Conservation (phyloP, 306 rosid genomes). For the Sphenostylis stenocarpa region DNA sequence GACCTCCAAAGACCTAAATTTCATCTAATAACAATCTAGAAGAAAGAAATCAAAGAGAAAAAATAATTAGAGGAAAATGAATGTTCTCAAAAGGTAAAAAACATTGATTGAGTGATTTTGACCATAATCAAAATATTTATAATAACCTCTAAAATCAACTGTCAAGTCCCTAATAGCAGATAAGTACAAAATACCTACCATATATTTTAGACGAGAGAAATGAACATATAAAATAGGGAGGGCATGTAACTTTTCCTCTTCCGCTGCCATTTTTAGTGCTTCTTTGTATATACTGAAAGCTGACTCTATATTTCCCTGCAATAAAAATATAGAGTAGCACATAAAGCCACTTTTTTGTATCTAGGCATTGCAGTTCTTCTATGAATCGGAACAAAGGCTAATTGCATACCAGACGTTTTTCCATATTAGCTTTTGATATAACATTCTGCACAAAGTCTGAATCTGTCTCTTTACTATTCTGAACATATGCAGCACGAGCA, state of each 20-base stretch:
- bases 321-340: slow-evolving; percentile 26
- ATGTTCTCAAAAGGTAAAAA: neutral
- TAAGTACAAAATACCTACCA: slow-evolving; percentile 53
- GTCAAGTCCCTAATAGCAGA: slow-evolving; percentile 24
- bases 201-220: slow-evolving; percentile 67
- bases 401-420: slow-evolving; percentile 77
- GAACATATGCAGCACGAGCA: slow-evolving; percentile 66
- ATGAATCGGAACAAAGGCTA: slow-evolving; percentile 19
- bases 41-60: neutral
- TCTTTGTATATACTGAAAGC: slow-evolving; percentile 72
- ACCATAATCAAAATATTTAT: slow-evolving; percentile 10
- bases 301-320: slow-evolving; percentile 75
- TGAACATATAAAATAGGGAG: slow-evolving; percentile 70
- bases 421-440: slow-evolving; percentile 81
- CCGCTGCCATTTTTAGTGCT: slow-evolving; percentile 64
- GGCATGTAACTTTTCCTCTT: slow-evolving; percentile 47
- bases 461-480: slow-evolving; percentile 55
- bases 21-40: slow-evolving; percentile 1
- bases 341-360: slow-evolving; percentile 25
- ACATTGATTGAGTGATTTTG: neutral
- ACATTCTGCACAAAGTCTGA: slow-evolving; percentile 64
- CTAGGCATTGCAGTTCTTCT: slow-evolving; percentile 22
- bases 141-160: slow-evolving; percentile 7
- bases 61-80: neutral
- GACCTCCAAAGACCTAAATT: neutral